Conservation (phyloP, 805 yeast genomes). For the Kodamaea fukazawae region DNA sequence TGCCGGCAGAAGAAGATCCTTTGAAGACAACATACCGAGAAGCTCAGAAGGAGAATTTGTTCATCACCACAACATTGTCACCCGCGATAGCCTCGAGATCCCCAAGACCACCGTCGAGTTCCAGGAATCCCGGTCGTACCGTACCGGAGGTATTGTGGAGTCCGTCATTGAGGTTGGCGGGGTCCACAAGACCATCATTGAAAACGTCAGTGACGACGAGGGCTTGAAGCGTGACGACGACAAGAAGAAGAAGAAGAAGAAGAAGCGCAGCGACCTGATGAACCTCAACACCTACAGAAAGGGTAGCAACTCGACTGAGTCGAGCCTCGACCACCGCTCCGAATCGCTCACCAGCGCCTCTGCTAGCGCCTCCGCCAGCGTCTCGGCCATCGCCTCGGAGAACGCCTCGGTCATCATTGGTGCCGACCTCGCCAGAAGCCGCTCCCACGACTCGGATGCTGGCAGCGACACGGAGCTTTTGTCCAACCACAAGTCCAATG, state of each 20-base stretch:
- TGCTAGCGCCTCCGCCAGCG: constrained; percentile 1
- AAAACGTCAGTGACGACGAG: constrained; percentile 53
- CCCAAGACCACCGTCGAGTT: constrained; percentile 18
- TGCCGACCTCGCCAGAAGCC: background rate
- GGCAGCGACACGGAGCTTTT: constrained; percentile 5
- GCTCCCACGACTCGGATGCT: constrained; percentile 2
- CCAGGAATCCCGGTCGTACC: constrained; percentile 36
- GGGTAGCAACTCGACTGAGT: constrained; percentile 4
- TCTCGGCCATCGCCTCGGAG: background rate
- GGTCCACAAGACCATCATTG: constrained; percentile 81
- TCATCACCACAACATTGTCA: constrained; percentile 4
- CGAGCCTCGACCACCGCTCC: background rate
- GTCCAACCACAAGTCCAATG: background rate
- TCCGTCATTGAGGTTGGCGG: constrained; percentile 82
- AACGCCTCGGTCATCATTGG: background rate
- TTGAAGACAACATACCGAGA: constrained; percentile 6
- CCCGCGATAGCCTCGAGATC: background rate
- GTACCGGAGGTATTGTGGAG: constrained; percentile 71
- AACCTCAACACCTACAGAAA: constrained; percentile 10
- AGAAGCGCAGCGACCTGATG: constrained; percentile 14
- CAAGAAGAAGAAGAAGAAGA: constrained; percentile 8
- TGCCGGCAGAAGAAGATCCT: constrained; percentile 14
- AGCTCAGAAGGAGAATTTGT: constrained; percentile 2
- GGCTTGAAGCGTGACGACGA: constrained; percentile 14
- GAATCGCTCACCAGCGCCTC: background rate